Evolutionary conservation across 2,329 filamentous ascomycete genomes (phyloP).

Genomic region (Ilyonectria sp.): DNA sequence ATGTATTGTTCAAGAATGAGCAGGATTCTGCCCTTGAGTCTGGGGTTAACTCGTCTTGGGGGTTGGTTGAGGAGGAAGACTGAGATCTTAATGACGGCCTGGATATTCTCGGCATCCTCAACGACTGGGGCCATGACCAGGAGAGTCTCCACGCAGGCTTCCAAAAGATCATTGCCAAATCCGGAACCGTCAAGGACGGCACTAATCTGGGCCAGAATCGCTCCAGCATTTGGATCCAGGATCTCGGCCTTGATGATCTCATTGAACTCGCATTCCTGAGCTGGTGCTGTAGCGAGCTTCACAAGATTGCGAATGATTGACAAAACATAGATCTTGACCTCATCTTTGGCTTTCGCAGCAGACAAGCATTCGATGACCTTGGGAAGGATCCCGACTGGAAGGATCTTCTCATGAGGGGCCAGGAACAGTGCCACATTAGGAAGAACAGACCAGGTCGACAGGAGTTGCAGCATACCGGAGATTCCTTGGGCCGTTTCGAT

Average conservation of each 20-base stretch:
- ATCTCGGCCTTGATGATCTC: slow-evolving; percentile 70
- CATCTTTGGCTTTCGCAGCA: slow-evolving; percentile 83
- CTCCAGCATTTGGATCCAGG: slow-evolving; percentile 69
- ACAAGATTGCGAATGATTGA: slow-evolving; percentile 81
- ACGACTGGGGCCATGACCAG: slow-evolving; percentile 83
- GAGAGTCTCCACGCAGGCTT: slow-evolving; percentile 83
- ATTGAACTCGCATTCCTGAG: slow-evolving; percentile 70
- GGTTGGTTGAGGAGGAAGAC: slow-evolving; percentile 88
- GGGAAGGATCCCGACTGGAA: slow-evolving; percentile 75
- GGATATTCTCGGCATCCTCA: slow-evolving; percentile 76
- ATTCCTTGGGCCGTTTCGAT: slow-evolving; percentile 91
- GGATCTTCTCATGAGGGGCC: slow-evolving; percentile 53
- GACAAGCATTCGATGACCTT: slow-evolving; percentile 81
- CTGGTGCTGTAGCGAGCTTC: slow-evolving; percentile 69
- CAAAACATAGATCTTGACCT: slow-evolving; percentile 88
- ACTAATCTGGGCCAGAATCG: slow-evolving; percentile 78
- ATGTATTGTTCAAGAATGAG: slow-evolving; percentile 87
- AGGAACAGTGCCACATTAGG: slow-evolving; percentile 79
- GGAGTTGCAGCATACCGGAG: slow-evolving; percentile 84
- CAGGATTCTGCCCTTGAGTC: slow-evolving; percentile 85
- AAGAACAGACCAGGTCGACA: slow-evolving; percentile 84
- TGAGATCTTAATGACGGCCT: slow-evolving; percentile 84
- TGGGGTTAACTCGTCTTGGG: slow-evolving; percentile 85
- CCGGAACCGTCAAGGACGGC: slow-evolving; percentile 73
- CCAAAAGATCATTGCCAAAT: slow-evolving; percentile 81